phyloP scores from a whole-genome alignment of 495 filamentous ascomycete species.

The Clavariopsis aquatica region DNA sequence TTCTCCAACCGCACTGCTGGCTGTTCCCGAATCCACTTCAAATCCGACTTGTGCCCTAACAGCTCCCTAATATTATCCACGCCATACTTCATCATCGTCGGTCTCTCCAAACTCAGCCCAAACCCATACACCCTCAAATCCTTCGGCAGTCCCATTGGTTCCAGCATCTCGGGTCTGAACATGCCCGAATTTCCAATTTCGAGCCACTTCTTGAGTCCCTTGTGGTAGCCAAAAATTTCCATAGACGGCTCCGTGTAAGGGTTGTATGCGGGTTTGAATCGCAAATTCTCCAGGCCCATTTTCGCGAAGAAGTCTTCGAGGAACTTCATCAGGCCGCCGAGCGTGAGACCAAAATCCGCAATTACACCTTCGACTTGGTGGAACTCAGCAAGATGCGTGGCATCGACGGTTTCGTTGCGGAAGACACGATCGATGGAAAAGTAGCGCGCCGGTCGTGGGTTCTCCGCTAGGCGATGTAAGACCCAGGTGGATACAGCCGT shows the following conservation, averaged over 20 bases:
- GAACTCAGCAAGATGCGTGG: conserved; percentile 96
- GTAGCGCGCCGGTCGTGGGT: conserved; percentile 81
- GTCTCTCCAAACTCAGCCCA: conserved; percentile 86
- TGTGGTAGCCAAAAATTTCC: conserved; percentile 94
- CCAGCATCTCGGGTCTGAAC: conserved; percentile 96
- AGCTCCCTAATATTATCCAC: conserved; percentile 49
- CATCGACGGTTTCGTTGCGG: conserved; percentile 92
- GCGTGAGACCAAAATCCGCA: conserved; percentile 86
- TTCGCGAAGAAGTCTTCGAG: conserved; percentile 95
- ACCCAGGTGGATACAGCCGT: conserved; percentile 86
- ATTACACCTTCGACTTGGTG: conserved; percentile 98
- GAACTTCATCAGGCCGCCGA: conserved; percentile 93
- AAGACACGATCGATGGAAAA: conserved; percentile 99
- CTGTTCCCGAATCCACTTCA: conserved; percentile 46
- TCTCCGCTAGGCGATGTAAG: conserved; percentile 82
- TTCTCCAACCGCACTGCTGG: conserved; percentile 48
- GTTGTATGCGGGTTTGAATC: conserved; percentile 98
- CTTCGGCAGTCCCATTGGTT: conserved; percentile 84
- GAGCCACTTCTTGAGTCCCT: conserved; percentile 84
- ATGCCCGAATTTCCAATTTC: conserved; percentile 98
- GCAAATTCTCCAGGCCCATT: conserved; percentile 85
- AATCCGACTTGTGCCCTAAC: conserved; percentile 49
- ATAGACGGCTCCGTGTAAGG: conserved; percentile 97
- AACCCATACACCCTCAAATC: conserved; percentile 88
- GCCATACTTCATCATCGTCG: conserved; percentile 91